Evolutionary conservation across 768 basidiomycete species (phyloP).

Genomic region (Trametes maxima): DNA sequence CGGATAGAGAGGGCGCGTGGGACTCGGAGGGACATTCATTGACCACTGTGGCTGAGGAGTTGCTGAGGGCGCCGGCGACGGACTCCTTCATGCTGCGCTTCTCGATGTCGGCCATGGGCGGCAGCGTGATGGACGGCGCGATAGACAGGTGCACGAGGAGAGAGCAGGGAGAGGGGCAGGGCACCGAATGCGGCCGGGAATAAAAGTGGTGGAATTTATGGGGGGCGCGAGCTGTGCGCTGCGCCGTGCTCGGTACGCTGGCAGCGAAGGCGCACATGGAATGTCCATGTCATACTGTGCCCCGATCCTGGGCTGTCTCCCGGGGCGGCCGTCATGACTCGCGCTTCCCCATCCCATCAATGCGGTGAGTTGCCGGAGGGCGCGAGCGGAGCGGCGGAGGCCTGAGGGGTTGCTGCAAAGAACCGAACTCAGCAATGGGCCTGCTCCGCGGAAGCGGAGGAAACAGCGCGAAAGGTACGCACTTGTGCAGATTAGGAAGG

Average conservation of each 20-base stretch:
- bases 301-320: slow-evolving; percentile 2
- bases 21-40: slow-evolving; percentile 10
- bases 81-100: slow-evolving; percentile 16
- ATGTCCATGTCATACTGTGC: slow-evolving; percentile 15
- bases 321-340: slow-evolving; percentile 12
- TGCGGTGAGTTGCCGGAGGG: slow-evolving; percentile 17
- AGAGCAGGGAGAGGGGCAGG: background rate
- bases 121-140: background rate
- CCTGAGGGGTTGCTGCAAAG: background rate
- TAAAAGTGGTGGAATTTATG: slow-evolving; percentile 14
- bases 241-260: slow-evolving; percentile 16
- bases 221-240: slow-evolving; percentile 19
- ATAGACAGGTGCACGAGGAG: background rate
- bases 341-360: slow-evolving; percentile 6
- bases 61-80: slow-evolving; percentile 2
- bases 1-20: background rate
- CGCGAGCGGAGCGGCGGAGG: background rate
- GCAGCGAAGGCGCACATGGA: slow-evolving; percentile 4
- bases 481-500: slow-evolving; percentile 2
- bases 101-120: slow-evolving; percentile 11
- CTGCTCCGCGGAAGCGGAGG: slow-evolving; percentile 13
- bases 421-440: background rate
- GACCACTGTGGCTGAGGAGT: slow-evolving; percentile 14
- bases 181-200: background rate
- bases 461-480: slow-evolving; percentile 12